Evolutionary conservation across 371 early-diverging fungal species (phyloP), one percentile per base, ranked within the genome.

Genomic region (Dichotomocladium elegans): DNA sequence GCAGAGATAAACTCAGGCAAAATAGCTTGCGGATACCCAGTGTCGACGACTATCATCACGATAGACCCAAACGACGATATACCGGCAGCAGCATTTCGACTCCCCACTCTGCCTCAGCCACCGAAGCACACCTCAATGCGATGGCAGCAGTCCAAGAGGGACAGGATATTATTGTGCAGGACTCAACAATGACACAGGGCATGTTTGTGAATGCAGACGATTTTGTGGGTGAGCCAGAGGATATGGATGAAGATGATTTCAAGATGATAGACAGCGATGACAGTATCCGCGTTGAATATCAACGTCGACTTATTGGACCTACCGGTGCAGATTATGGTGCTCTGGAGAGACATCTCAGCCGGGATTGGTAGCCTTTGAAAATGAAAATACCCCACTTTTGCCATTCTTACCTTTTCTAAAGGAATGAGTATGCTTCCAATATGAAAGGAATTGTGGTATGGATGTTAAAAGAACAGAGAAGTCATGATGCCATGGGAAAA

Each of bases 201-300:
- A 7, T 42, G 28, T 45, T 35, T 2, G 41, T 53, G 14, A 35
- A 42, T 15, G 26, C 54, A 12, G 52, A 49, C 19, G 55, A 45
- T 8, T 22, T 68, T 6, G 68, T 68, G 4, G 64, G 68, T n/a
- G 68, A 68, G 9, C 68, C 61, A 14, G 61, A 61, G 26, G 61
- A 55, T 30, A 56, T 61, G 52, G 49, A 51, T 21, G 57, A 51
- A 22, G 61, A 61, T 19, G 61, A 61, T 25, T 14, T 43, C 15
- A 41, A 52, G 41, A 10, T 53, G 3, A 40, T 51, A 19, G 25
- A n/a, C 15, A 21, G 37, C 15, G 43, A 25, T 11, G 61, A 49
- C 5, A 31, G 55, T 12, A 50, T 60, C 9, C 52, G 37, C 11
- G 51, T 61, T 5, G 61, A 51, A 10, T 40, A 35, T 24, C 41